phyloP scores from a whole-genome alignment of 306 rosid genomes.

The Begonia loranthoides region DNA sequence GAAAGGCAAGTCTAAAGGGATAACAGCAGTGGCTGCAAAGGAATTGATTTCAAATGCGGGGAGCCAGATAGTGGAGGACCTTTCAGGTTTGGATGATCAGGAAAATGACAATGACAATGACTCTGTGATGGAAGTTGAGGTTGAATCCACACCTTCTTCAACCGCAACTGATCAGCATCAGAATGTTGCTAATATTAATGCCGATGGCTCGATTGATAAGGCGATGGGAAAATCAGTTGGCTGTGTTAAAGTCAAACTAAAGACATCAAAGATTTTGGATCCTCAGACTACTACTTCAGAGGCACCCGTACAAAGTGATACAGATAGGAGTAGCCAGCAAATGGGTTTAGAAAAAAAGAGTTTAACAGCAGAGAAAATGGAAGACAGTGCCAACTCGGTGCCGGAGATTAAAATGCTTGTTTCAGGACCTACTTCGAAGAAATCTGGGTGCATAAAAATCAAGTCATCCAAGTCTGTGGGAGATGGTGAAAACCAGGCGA shows the following conservation, averaged over 20 bases:
- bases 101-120: conserved; percentile 24
- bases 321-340: conserved; percentile 75
- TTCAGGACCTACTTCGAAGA: conserved; percentile 21
- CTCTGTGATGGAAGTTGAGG: conserved; percentile 59
- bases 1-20: conserved; percentile 48
- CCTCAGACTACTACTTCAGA: conserved; percentile 61
- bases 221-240: conserved; percentile 44
- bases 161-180: conserved; percentile 60
- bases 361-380: conserved; percentile 33
- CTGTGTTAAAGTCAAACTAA: conserved; percentile 82
- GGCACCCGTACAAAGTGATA: conserved; percentile 66
- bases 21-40: conserved; percentile 14
- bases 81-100: conserved; percentile 33
- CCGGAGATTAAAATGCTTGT: conserved; percentile 5
- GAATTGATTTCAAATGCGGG: conserved; percentile 12
- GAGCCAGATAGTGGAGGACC: conserved; percentile 21
- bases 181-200: conserved; percentile 50
- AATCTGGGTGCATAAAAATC: conserved; percentile 56
- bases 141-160: conserved; percentile 49
- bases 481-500: conserved; percentile 24
- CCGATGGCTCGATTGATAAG: conserved; percentile 46
- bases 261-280: conserved; percentile 44
- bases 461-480: conserved; percentile 61
- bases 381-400: conserved; percentile 76
- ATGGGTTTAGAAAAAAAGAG: conserved; percentile 45